Percentiles rank a stretch among this genome's conserved stretches.
phyloP scores from a whole-genome alignment of 257 asterid genomes.

The Euphrasia confusa region DNA sequence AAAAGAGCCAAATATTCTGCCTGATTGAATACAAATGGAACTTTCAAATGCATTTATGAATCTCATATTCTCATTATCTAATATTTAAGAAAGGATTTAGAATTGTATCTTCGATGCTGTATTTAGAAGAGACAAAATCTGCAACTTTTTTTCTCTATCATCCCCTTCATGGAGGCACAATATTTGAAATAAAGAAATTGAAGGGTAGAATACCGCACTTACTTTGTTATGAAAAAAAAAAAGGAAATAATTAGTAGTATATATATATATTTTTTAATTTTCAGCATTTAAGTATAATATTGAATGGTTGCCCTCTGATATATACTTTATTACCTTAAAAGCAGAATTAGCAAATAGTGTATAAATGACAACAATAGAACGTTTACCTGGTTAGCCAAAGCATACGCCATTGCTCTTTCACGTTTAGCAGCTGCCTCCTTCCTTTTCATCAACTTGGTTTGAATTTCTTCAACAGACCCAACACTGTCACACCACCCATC shows the following conservation, averaged over 20 bases:
- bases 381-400: constrained; percentile 89
- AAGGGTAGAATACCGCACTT: constrained; percentile 1
- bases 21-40: not conserved
- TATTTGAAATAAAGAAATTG: constrained; percentile 5
- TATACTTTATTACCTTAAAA: not conserved
- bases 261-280: not conserved
- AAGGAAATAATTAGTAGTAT: constrained; percentile 4
- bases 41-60: not conserved
- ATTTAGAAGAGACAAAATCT: constrained; percentile 12
- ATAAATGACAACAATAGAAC: constrained; percentile 21
- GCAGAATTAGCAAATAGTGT: constrained; percentile 15
- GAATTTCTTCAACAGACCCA: constrained; percentile 95
- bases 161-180: not conserved
- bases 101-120: not conserved
- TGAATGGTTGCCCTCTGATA: not conserved
- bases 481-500: constrained; percentile 97
- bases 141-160: not conserved
- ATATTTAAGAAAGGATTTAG: not conserved
- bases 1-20: not conserved
- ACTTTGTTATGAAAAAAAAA: not conserved
- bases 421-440: constrained; percentile 99
- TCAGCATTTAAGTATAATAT: constrained; percentile 4
- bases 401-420: constrained; percentile 99
- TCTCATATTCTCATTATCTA: constrained; percentile 2
- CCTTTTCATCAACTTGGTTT: constrained; percentile 83